Base-by-base conservation (phyloP, 2,329 filamentous ascomycete species). In the Passalora sequoiae region DNA sequence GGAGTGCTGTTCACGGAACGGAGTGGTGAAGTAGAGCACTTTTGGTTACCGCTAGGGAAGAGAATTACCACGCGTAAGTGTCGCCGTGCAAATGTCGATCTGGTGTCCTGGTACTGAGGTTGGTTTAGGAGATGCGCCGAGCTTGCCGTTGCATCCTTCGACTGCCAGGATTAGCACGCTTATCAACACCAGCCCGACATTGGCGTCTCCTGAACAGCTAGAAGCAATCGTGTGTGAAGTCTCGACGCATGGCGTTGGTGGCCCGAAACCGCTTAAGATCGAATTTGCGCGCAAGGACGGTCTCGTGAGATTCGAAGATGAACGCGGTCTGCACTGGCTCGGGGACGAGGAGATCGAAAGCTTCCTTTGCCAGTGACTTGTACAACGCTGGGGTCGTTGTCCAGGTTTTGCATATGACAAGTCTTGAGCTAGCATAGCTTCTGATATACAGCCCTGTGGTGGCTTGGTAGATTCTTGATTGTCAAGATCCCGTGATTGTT, bases 291-390 rank as follows among this genome's bases (percentile, higher is more conserved):
- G 54, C 6, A 44, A 37, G 15, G 65, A 69, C 39, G 61, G 57
- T 5, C 32, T 55, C 21, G 59, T 69, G 12, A 50, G 49, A 3
- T 59, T 69, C 36, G 56, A 60, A 15, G 47, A 55, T 24, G 37
- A 48, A 8, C 39, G 46, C 1, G 58, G 40, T 13, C 27, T 28
- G 51, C 64, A 60, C 31, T 58, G 56, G 54, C 15, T 68, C 13
- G 56, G 49, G 17, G 62, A 56, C 5, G 55, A 55, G 47, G 58
- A 61, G 42, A 59, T 70, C 13, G 56, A 64, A 44, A 63, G 56
- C 28, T 61, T 59, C 38, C 56, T 66, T 50, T 68, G 66, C 44
- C 45, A 43, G 35, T 29, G 22, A 9, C 32, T 20, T 43, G 17
- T 27, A 12, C 12, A 12, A 7, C 24, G 24, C 24, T n/a, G n/a